These are phyloP conservation scores for Pisolithus tinctorius DNA, from an alignment of 768 basidiomycete species.

Conservation along the genomic window DNA sequence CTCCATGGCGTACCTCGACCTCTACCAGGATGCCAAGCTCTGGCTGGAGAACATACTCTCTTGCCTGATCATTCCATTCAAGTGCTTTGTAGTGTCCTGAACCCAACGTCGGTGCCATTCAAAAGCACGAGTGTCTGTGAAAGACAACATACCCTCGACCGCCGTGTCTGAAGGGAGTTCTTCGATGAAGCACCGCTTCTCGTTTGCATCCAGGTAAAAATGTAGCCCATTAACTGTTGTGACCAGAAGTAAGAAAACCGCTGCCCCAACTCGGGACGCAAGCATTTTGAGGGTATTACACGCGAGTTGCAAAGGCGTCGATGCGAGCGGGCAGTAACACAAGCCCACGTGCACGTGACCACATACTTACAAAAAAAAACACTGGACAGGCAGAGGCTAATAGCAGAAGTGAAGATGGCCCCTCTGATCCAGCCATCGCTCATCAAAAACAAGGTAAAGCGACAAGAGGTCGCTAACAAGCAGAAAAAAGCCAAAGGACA, in stretches of 20 bases:
- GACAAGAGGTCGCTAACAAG: slow-evolving; percentile 71
- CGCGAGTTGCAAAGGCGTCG: slow-evolving; percentile 4
- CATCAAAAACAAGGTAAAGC: slow-evolving; percentile 85
- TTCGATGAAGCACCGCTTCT: slow-evolving; percentile 93
- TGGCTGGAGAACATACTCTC: slow-evolving; percentile 63
- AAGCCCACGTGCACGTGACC: not conserved
- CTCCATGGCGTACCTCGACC: slow-evolving; percentile 61
- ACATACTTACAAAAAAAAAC: too few relatives aligned
- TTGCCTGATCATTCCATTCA: slow-evolving; percentile 76
- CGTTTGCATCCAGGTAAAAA: slow-evolving; percentile 93
- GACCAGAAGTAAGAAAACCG: slow-evolving; percentile 30
- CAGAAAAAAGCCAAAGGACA: slow-evolving; percentile 72
- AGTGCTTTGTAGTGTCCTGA: slow-evolving; percentile 88
- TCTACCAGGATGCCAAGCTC: slow-evolving; percentile 86
- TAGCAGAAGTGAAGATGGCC: slow-evolving; percentile 35
- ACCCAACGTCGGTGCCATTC: not conserved
- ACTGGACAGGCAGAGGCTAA: not conserved
- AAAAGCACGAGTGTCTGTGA: not conserved
- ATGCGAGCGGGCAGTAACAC: not conserved
- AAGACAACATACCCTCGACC: slow-evolving; percentile 64
- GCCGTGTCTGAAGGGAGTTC: slow-evolving; percentile 94
- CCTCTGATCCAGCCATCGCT: slow-evolving; percentile 55
- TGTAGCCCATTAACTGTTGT: slow-evolving; percentile 71
- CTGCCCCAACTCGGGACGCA: slow-evolving; percentile 11
- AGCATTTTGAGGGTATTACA: slow-evolving; percentile 18